Evolutionary conservation across 495 filamentous ascomycete genomes (phyloP), one percentile per base, ranked within the genome.

Genomic region (Lichina pygmaea): DNA sequence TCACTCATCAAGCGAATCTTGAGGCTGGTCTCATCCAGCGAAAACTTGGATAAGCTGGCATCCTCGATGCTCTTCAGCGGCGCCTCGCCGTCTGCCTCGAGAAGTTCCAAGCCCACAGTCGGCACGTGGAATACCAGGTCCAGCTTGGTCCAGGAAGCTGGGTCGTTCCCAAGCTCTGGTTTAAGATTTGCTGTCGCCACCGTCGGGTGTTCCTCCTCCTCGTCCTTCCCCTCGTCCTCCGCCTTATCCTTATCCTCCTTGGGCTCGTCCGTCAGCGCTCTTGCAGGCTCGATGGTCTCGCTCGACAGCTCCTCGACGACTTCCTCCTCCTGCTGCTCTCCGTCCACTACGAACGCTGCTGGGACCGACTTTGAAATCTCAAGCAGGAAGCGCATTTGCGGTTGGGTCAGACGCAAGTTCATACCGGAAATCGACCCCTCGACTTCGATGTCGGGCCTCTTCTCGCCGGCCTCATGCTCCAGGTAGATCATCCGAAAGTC

Each of bases 1-100:
- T 97, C 85, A 30, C 77, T 89, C 51, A 93, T 71, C 80, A 95
- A 89, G n/a, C 83, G 75, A 3, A 92, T 65, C 64, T 94, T 95
- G 43, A 94, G 66, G 51, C 73, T 77, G 12, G 83, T 95, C 46
- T 91, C 75, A 50, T 95, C 86, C 44, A 97, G 66, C 30, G 85
- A 86, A 58, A 95, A 95, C 47, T 78, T 82, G 9, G 89, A 93
- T 15, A 97, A 59, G 53, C 91, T 93, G 3, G 82, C 77, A 33
- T 71, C 67, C 49, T 86, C 81, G 24, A 86, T 53, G 47, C 80
- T 66, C 8, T 79, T 78, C 41, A 93, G 70, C 1, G 86, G 84
- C 47, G 70, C 67, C 50, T 78, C 66, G 41, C 80, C 68, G 31
- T 75, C 67, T 16, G 77, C 79, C 38, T 82, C 70, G 48, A 94